phyloP scores from a whole-genome alignment of 2,329 filamentous ascomycete species.

The Penicillium italicum region DNA sequence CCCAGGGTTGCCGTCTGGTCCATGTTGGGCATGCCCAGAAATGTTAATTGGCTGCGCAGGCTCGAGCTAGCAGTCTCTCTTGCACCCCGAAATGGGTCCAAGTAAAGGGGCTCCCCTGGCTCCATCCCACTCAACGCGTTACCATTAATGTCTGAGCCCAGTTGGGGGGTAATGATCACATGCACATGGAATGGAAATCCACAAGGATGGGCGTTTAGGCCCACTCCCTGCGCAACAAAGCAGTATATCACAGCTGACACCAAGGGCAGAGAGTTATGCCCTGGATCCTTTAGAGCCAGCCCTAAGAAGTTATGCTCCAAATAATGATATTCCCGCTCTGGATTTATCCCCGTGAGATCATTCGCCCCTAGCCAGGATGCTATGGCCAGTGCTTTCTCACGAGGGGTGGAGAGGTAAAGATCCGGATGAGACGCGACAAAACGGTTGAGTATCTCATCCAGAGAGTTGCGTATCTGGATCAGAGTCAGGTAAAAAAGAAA shows the following conservation, averaged over 20 bases:
- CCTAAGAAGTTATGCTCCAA: slow-evolving; percentile 86
- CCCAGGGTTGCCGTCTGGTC: slow-evolving; percentile 55
- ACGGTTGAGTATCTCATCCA: slow-evolving; percentile 60
- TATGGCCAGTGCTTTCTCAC: slow-evolving; percentile 65
- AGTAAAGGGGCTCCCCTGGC: slow-evolving; percentile 62
- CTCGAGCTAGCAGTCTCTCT: slow-evolving; percentile 61
- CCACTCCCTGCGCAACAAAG: slow-evolving; percentile 69
- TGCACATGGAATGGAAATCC: slow-evolving; percentile 84
- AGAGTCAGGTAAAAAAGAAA: slow-evolving; percentile 10
- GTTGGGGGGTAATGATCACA: slow-evolving; percentile 65
- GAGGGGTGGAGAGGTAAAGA: slow-evolving; percentile 57
- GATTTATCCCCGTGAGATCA: slow-evolving; percentile 67
- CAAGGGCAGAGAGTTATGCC: slow-evolving; percentile 77
- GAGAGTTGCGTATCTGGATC: slow-evolving; percentile 55
- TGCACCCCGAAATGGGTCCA: slow-evolving; percentile 74
- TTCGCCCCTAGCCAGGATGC: slow-evolving; percentile 65
- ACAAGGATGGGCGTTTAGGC: slow-evolving; percentile 72
- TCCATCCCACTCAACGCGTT: slow-evolving; percentile 21
- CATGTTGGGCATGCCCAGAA: slow-evolving; percentile 44
- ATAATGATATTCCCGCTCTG: slow-evolving; percentile 68
- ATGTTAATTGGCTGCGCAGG: slow-evolving; percentile 59
- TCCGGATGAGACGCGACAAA: slow-evolving; percentile 54
- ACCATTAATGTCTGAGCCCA: slow-evolving; percentile 60
- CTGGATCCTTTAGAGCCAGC: slow-evolving; percentile 66
- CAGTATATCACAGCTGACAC: slow-evolving; percentile 86